phyloP scores from a whole-genome alignment of 2,329 filamentous ascomycete genomes.

The Geosmithia morbida region DNA sequence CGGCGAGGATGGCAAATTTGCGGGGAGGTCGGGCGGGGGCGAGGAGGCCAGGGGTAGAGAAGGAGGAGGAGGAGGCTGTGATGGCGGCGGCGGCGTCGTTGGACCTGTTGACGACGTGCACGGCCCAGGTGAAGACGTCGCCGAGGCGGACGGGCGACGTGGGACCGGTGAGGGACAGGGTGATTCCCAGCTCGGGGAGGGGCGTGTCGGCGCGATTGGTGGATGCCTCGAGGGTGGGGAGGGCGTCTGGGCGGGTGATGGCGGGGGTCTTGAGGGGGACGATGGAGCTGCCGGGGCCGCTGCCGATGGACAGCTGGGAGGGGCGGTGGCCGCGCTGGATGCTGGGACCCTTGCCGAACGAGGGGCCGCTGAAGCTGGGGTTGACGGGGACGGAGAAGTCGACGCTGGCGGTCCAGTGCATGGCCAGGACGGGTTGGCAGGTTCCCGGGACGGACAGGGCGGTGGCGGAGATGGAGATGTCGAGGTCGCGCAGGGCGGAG shows the following conservation, averaged over 20 bases:
- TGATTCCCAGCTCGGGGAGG: constrained; percentile 52
- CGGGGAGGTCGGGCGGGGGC: constrained; percentile 25
- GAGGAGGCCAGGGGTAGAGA: too few species aligned
- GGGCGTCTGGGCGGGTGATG: constrained; percentile 41
- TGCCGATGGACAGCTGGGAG: constrained; percentile 45
- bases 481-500: constrained; percentile 30
- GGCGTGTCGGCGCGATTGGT: constrained; percentile 27
- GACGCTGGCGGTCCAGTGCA: constrained; percentile 54
- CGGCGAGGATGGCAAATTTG: constrained; percentile 55
- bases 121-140: constrained; percentile 55
- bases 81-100: neutral
- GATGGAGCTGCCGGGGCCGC: constrained; percentile 19
- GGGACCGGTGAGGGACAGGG: constrained; percentile 59
- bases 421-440: constrained; percentile 46
- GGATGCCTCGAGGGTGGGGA: constrained; percentile 43
- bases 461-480: constrained; percentile 45
- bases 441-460: constrained; percentile 37
- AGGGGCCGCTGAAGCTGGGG: constrained; percentile 39
- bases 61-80: too few species aligned
- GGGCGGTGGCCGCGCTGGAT: constrained; percentile 48
- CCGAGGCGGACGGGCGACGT: constrained; percentile 40
- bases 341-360: constrained; percentile 33
- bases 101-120: constrained; percentile 60
- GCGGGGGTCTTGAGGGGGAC: constrained; percentile 43
- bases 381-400: constrained; percentile 56